phyloP scores from a whole-genome alignment of 495 filamentous ascomycete species.

The Neurospora sp. region DNA sequence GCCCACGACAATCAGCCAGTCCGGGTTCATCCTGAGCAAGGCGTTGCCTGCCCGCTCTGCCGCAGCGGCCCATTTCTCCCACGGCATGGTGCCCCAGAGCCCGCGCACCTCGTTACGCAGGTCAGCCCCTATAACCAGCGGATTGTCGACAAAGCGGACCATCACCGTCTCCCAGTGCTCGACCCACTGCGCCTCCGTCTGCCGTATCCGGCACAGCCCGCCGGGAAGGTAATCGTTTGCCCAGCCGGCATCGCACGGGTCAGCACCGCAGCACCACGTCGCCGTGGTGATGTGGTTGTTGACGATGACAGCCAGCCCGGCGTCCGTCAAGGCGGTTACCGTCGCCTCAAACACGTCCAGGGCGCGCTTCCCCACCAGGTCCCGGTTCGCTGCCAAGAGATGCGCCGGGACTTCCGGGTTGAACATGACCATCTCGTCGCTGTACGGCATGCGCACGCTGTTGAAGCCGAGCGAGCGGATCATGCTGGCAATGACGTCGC shows the following conservation, averaged over 20 bases:
- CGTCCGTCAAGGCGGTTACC: constrained; percentile 44
- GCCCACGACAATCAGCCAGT: constrained; percentile 54
- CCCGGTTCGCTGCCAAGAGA: constrained; percentile 42
- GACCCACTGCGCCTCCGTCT: constrained; percentile 50
- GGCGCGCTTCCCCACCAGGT: constrained; percentile 40
- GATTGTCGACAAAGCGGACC: constrained; percentile 38
- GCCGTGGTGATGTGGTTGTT: constrained; percentile 55
- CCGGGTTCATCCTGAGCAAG: constrained; percentile 42
- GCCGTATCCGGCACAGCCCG: constrained; percentile 40
- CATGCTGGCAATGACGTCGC: constrained; percentile 40
- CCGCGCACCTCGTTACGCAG: constrained; percentile 52
- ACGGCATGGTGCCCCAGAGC: constrained; percentile 53
- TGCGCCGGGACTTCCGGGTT: constrained; percentile 40
- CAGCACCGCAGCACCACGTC: constrained; percentile 51
- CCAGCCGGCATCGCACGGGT: constrained; percentile 51
- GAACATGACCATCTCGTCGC: constrained; percentile 47
- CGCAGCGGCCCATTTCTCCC: constrained; percentile 46
- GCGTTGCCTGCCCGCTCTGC: constrained; percentile 46
- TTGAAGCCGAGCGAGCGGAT: constrained; percentile 50
- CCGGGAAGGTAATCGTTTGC: constrained; percentile 43
- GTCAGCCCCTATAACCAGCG: constrained; percentile 48
- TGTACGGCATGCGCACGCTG: constrained; percentile 51
- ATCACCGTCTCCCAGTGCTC: constrained; percentile 51
- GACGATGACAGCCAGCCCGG: constrained; percentile 47
- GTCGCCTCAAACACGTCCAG: constrained; percentile 46